These are phyloP conservation scores for Tricholoma bakamatsutake DNA, from an alignment of 768 basidiomycete species.

Conservation along the genomic window DNA sequence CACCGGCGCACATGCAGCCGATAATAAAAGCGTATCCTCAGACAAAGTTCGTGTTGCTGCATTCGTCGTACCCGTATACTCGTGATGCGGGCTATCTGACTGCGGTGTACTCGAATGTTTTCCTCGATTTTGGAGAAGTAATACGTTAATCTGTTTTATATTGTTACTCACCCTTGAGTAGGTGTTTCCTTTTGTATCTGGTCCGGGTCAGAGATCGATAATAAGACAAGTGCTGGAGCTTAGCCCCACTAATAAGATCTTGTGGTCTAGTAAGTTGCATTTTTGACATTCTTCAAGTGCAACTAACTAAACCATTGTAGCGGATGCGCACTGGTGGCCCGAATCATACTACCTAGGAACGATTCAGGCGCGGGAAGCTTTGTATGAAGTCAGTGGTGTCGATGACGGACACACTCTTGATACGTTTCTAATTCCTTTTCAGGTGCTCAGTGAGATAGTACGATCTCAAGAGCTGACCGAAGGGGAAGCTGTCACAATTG, in stretches of 20 bases:
- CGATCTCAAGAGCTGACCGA: constrained; percentile 45
- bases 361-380: constrained; percentile 54
- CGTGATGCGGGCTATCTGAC: constrained; percentile 76
- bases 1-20: constrained; percentile 63
- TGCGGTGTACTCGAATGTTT: constrained; percentile 68
- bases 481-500: constrained; percentile 45
- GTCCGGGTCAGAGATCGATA: constrained; percentile 53
- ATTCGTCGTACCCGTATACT: constrained; percentile 74
- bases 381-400: constrained; percentile 44
- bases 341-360: constrained; percentile 69
- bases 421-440: background rate
- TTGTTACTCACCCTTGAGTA: constrained; percentile 10
- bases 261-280: constrained; percentile 66
- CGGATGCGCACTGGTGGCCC: constrained; percentile 72
- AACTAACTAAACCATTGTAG: constrained; percentile 17
- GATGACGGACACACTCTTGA: background rate
- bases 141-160: background rate
- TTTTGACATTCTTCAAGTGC: background rate
- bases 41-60: constrained; percentile 62
- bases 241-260: constrained; percentile 68
- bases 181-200: constrained; percentile 65
- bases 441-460: constrained; percentile 57
- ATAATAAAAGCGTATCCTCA: constrained; percentile 59
- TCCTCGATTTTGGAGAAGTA: constrained; percentile 73
- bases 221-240: constrained; percentile 65